Base-by-base conservation (phyloP, 208 protist genomes). In the Zelonia costaricensis region DNA sequence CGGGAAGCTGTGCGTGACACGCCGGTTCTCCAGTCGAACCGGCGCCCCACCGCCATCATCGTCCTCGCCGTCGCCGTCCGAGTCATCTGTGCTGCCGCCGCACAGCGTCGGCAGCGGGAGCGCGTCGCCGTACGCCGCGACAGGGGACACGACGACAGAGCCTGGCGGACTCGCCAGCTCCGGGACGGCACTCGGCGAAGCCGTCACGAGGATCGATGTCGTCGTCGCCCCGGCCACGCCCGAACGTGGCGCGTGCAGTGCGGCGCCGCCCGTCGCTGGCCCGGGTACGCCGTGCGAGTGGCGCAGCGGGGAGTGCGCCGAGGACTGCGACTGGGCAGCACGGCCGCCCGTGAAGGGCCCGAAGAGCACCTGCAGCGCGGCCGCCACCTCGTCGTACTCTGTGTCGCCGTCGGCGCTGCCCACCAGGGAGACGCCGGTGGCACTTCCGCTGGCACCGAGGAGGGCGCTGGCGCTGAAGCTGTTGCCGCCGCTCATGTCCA, bases 121-220 rank as follows among this genome's bases (percentile, higher is more conserved):
- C 18, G 1, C 3, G 7, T 16, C 33, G 18, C 25, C 49, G 49
- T n/a, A 15, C 3, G n/a, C 49, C 1, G 9, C 31, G 4, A 43
- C 10, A 16, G 49, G 33, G 15, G 49, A 43, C 18, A 27, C 27
- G 12, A 7, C 33, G 15, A 33, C 9, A 5, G 10, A 18, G 8
- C 23, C 7, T 27, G 7, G 18, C 5, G 25, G 22, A 3, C 43
- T 38, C 33, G 33, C 33, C 33, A 5, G 33, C 33, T 5, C 33
- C 33, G 33, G 33, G 33, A 13, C 33, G n/a, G n/a, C n/a, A n/a
- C n/a, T n/a, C n/a, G n/a, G n/a, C n/a, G n/a, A n/a, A n/a, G 45
- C 30, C 4, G 36, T 71, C 1, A 63, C 42, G 38, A 71, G 40
- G 12, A 55, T 63, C 3, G 56, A 42, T 8, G 45, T 15, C 2